Evolutionary conservation across 345 rosid genomes (phyloP).

Genomic region (Noccaea caerulescens): DNA sequence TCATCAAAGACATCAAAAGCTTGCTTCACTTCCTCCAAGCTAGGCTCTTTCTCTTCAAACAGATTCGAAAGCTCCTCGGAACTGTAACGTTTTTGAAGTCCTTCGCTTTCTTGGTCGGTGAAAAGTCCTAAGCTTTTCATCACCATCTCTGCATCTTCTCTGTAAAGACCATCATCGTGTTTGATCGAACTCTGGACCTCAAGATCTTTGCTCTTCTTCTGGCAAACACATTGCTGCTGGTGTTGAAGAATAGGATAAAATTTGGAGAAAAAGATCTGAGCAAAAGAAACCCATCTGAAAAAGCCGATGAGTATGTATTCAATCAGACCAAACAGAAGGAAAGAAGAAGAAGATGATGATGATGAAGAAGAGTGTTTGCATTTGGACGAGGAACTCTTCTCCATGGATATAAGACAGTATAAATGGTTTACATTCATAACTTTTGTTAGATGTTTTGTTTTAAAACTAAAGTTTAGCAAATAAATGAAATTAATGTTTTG

Average conservation of each 20-base stretch:
- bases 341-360: conserved; percentile 13
- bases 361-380: conserved; percentile 16
- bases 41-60: conserved; percentile 81
- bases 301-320: conserved; percentile 38
- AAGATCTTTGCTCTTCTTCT: conserved; percentile 41
- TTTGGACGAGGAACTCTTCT: conserved; percentile 38
- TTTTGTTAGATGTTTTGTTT: conserved; percentile 7
- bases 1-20: conserved; percentile 83
- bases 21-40: conserved; percentile 73
- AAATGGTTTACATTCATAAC: conserved; percentile 30
- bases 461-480: conserved; percentile 15
- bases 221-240: conserved; percentile 38
- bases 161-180: conserved; percentile 41
- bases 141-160: conserved; percentile 66
- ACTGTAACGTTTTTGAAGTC: conserved; percentile 45
- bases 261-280: conserved; percentile 47
- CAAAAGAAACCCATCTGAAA: conserved; percentile 35
- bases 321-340: conserved; percentile 40
- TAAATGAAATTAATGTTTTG: conserved; percentile 26
- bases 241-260: conserved; percentile 44
- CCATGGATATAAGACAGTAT: conserved; percentile 38
- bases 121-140: conserved; percentile 64
- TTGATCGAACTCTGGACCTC: conserved; percentile 33
- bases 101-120: conserved; percentile 49
- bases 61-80: conserved; percentile 53